Percentiles rank a stretch among this genome's conserved stretches.
These are phyloP conservation scores for Solanum dulcamara DNA, from an alignment of 257 asterid species.

Conservation along the genomic window DNA sequence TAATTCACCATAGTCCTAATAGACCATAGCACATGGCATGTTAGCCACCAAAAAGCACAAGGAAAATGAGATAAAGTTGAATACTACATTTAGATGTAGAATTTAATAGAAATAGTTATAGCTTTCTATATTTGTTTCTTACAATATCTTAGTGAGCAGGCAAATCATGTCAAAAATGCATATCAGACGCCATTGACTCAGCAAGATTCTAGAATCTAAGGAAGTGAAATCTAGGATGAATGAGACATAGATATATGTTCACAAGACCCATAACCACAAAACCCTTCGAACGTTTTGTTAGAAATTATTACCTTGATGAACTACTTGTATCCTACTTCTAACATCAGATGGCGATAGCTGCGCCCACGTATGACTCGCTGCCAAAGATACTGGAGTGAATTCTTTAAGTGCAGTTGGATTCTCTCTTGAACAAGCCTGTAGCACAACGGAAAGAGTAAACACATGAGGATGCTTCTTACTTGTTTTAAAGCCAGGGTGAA, in stretches of 20 bases:
- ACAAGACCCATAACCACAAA: not conserved
- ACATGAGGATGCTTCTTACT: not conserved
- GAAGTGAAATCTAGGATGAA: not conserved
- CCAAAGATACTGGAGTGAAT: constrained; percentile 45
- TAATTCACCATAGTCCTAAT: not conserved
- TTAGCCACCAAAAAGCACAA: not conserved
- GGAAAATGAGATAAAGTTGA: not conserved
- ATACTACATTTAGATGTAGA: not conserved
- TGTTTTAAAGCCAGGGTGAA: constrained; percentile 8
- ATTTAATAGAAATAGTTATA: not conserved
- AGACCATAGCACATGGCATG: not conserved
- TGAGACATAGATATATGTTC: not conserved
- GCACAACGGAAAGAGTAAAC: constrained; percentile 11
- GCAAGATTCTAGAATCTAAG: not conserved
- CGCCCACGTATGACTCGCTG: constrained; percentile 81
- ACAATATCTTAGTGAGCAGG: not conserved
- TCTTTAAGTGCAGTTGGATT: constrained; percentile 32
- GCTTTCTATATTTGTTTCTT: not conserved
- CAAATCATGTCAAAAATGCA: not conserved
- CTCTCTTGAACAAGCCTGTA: constrained; percentile 89
- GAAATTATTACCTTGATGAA: not conserved
- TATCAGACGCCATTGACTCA: not conserved
- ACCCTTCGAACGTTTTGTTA: not conserved
- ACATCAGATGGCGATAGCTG: constrained; percentile 81
- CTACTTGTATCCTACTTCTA: constrained; percentile 36